phyloP scores from a whole-genome alignment of 345 rosid species.

The Melaleuca alternifolia region DNA sequence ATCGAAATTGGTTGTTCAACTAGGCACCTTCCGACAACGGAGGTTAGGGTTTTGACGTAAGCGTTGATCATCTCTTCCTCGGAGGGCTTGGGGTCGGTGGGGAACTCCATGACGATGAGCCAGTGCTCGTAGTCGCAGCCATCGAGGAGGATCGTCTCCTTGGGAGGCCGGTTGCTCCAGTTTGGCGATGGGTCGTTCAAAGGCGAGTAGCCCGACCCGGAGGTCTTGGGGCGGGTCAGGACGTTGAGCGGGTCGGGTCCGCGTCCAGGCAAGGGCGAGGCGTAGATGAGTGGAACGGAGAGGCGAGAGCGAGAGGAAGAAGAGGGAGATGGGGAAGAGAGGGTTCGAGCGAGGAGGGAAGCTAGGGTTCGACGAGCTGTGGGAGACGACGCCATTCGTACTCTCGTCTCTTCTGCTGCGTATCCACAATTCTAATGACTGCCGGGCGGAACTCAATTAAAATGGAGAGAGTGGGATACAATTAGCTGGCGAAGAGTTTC shows the following conservation, averaged over 20 bases:
- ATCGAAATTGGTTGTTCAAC: not conserved
- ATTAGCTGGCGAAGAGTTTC: too few relatives aligned
- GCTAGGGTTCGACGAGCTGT: constrained; percentile 43
- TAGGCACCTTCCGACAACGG: constrained; percentile 63
- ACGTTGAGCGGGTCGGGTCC: constrained; percentile 15
- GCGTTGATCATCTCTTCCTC: constrained; percentile 79
- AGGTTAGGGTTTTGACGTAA: constrained; percentile 73
- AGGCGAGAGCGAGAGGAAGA: constrained; percentile 43
- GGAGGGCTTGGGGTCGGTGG: constrained; percentile 56
- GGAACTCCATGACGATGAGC: constrained; percentile 93
- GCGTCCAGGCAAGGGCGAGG: constrained; percentile 1
- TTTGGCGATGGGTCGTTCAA: constrained; percentile 85
- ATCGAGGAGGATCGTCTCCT: constrained; percentile 83
- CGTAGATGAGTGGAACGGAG: constrained; percentile 22
- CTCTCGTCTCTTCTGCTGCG: not conserved
- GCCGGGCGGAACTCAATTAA: too few relatives aligned
- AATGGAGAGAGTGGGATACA: too few relatives aligned
- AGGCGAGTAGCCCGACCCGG: constrained; percentile 77
- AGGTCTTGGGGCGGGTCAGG: constrained; percentile 45
- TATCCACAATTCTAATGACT: not conserved
- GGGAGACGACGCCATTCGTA: constrained; percentile 42
- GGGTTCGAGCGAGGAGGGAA: constrained; percentile 20
- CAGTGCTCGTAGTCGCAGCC: constrained; percentile 97
- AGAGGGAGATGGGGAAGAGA: constrained; percentile 21
- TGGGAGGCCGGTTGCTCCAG: constrained; percentile 91